Evolutionary conservation across 306 rosid species (phyloP), one percentile per base, ranked within the genome.

Genomic region (Rubus idaeus): DNA sequence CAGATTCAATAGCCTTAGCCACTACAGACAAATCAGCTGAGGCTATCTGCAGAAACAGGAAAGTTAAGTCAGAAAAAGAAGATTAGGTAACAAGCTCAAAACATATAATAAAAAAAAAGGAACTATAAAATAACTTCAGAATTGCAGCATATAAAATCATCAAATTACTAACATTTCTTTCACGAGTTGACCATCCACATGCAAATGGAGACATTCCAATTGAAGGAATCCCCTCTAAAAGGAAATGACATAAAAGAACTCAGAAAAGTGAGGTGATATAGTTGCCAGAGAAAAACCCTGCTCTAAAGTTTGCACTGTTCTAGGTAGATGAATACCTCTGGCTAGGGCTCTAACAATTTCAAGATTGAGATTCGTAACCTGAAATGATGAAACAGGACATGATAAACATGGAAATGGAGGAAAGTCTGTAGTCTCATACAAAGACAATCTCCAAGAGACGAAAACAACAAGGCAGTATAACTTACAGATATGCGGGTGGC

Each of bases 401-500:
- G 63, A 63, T 75, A 71, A 83, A 64, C 57, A 82, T 13, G 37
- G 73, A 71, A 74, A 47, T 45, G 23, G 62, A 41, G 57, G 65
- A 77, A 72, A 46, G 18, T 80, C 42, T 12, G 75, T 70, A 74
- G 66, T 56, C 46, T 23, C 35, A 17, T 64, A 42, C 45, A 74
- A 49, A 20, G 46, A 42, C 40, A 74, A 44, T n/a, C 67, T 26
- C 53, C 45, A 75, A 14, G 49, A 50, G 75, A 76, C 53, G 10
- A 73, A 65, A 35, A 7, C n/a, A 23, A 65, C 17, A 11, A 30
- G 47, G 58, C 42, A 30, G 51, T 5, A 67, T 51, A 78, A 81
- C 93, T 88, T 82, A 94, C 98, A 78, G 96, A 94, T 74, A 94
- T 92, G 56, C 96, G 89, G 20, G 98, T 94, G 65, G 97, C 98